Evolutionary conservation across 805 yeast genomes (phyloP), one percentile per base, ranked within the genome.

Genomic region (Spathaspora sp.): DNA sequence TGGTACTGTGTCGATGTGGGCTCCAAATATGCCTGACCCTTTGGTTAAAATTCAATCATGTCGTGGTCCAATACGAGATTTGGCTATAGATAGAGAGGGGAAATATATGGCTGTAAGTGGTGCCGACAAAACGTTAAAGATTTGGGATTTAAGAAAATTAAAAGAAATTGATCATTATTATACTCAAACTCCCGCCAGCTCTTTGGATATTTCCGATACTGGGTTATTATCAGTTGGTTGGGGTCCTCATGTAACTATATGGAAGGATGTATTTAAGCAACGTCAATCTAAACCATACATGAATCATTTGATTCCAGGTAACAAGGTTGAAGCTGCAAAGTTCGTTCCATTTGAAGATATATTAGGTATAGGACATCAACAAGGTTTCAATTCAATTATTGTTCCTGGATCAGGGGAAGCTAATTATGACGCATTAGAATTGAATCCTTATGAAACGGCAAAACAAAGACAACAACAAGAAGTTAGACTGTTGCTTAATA

Each of bases 361-460:
- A n/a, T 75, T 94, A 20, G 96, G 97, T 23, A 81, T 87, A 10
- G 97, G 97, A 2, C 96, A 90, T 65, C 76, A 80, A 48, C 69
- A 72, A 63, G 96, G 97, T 44, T 77, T 91, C 42, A 80, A 86
- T n/a, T 85, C 94, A n/a, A 59, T 94, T 54, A 86, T 94, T 58
- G 79, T 94, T 52, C 99, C 99, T 42, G 99, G 99, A 23, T 77
- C 97, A 42, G 99, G 99, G 75, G 99, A 94, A 73, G 97, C 99
- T 55, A 94, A 94, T 71, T 91, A 82, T 67, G 99, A 94, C 74
- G 91, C 98, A 2, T 69, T 91, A 66, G 99, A 94, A 70, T 70
- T 84, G 62, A 94, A 94, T 68, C 99, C 99, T 56, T 94, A 78
- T 71, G 97, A 90, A 68, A 82, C 97, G 9, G 83, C 88, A 50